Conservation (phyloP, 305 asterid genomes). For the Fraxinus latifolia region DNA sequence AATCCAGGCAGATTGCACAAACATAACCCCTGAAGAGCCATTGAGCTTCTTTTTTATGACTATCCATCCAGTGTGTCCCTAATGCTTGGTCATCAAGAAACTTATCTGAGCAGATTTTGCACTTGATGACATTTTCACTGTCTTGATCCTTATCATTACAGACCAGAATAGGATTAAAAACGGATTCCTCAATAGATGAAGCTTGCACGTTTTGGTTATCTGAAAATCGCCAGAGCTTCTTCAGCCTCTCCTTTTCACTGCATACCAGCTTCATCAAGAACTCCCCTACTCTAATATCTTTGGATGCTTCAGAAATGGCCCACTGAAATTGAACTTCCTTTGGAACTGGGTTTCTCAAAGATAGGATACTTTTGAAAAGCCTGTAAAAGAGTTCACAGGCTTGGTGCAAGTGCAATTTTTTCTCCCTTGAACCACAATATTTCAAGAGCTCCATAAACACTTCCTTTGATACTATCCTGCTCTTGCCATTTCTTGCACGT, state of each 20-base stretch:
- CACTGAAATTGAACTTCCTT: constrained; percentile 90
- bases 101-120: constrained; percentile 71
- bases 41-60: constrained; percentile 91
- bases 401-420: constrained; percentile 72
- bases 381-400: constrained; percentile 94
- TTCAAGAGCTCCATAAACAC: constrained; percentile 74
- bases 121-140: constrained; percentile 52
- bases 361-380: constrained; percentile 74
- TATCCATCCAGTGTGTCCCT: constrained; percentile 77
- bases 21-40: constrained; percentile 96
- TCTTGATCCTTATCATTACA: constrained; percentile 35
- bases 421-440: constrained; percentile 67
- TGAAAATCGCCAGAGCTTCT: constrained; percentile 69
- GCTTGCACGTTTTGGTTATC: constrained; percentile 41
- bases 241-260: constrained; percentile 74
- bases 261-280: constrained; percentile 61
- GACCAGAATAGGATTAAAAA: constrained; percentile 32
- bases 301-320: constrained; percentile 92
- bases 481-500: constrained; percentile 97
- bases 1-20: constrained; percentile 93
- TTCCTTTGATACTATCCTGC: constrained; percentile 91
- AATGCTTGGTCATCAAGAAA: constrained; percentile 68
- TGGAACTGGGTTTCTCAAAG: constrained; percentile 87
- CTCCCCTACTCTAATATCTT: constrained; percentile 58
- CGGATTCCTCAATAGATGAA: constrained; percentile 42